phyloP scores from a whole-genome alignment of 2,329 filamentous ascomycete genomes.

The Xylaria sp. region DNA sequence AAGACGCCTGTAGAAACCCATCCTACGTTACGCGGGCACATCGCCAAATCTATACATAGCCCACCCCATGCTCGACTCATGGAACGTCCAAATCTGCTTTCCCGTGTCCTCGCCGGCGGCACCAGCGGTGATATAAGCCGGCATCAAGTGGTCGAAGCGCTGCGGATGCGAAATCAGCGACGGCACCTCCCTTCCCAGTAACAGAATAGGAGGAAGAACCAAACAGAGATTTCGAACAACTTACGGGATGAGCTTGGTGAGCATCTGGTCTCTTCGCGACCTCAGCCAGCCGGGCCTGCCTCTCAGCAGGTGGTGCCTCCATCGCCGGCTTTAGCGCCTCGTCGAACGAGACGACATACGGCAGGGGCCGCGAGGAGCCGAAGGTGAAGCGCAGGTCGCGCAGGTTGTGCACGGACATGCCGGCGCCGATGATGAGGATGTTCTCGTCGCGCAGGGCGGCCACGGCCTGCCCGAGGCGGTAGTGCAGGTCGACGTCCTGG shows the following conservation, averaged over 20 bases:
- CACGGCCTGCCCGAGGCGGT: slow-evolving; percentile 73
- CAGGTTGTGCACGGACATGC: slow-evolving; percentile 80
- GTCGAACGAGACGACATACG: slow-evolving; percentile 73
- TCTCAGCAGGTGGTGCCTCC: slow-evolving; percentile 54
- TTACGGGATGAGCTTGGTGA: slow-evolving; percentile 58
- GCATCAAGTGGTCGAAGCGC: slow-evolving; percentile 63
- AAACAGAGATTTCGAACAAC: slow-evolving; percentile 11
- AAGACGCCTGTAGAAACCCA: not conserved
- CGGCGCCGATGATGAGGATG: slow-evolving; percentile 75
- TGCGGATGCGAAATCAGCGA: slow-evolving; percentile 21
- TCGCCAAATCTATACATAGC: slow-evolving; percentile 60
- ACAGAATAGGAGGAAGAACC: not conserved
- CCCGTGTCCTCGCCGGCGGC: slow-evolving; percentile 58
- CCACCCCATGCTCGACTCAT: slow-evolving; percentile 59
- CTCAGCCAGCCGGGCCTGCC: slow-evolving; percentile 55
- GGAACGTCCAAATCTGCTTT: slow-evolving; percentile 58
- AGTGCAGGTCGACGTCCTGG: slow-evolving; percentile 74
- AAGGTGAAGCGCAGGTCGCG: slow-evolving; percentile 63
- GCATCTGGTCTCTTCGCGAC: slow-evolving; percentile 57
- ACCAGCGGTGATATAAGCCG: slow-evolving; percentile 59
- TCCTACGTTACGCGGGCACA: slow-evolving; percentile 42
- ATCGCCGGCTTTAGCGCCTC: slow-evolving; percentile 74
- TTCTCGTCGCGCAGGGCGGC: slow-evolving; percentile 73
- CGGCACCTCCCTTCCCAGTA: no score
- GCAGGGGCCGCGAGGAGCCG: slow-evolving; percentile 59